Evolutionary conservation across 2,329 filamentous ascomycete genomes (phyloP), one percentile per base, ranked within the genome.

Genomic region (Bipolaris oryzae): DNA sequence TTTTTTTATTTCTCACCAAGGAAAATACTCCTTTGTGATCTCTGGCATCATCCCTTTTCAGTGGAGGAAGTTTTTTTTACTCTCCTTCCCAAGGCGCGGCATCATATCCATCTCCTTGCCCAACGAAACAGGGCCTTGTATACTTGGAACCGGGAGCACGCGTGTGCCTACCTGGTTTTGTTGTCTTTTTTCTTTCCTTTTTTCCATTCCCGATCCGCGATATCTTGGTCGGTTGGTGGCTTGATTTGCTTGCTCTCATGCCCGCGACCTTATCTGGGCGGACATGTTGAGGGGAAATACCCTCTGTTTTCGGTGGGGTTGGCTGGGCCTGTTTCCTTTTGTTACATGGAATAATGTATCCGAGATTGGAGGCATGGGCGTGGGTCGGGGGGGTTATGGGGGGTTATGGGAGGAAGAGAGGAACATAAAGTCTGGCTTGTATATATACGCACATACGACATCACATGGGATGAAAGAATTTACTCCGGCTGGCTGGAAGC

Each of bases 91-190:
- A 51, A 50, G 18, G 25, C 28, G 18, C 34, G 28, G 33, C 39
- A 49, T 37, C 39, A 46, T 37, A 54, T 61, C 34, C 33, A 61
- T 57, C 53, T 61, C 49, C 52, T 49, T 41, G 33, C 37, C 47
- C 46, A 11, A 10, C n/a, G 9, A 16, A 38, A 28, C 6, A 48
- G 34, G 49, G 44, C 39, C 41, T 38, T 53, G 53, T 62, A 55
- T 63, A 61, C 53, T 48, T 47, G 43, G 47, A 47, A 35, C 20
- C n/a, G 20, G 50, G 55, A 59, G 57, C 60, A 60, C 50, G 53
- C 50, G 38, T 52, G 35, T 46, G 43, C 42, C 39, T 39, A n/a
- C 23, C 38, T 42, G 15, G 37, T 31, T n/a, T 16, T 28, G 34
- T 33, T 25, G 28, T 18, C 15, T 46, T 21, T 35, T 33, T 35